phyloP scores from a whole-genome alignment of 805 yeast species.

The Candida ponderosae region DNA sequence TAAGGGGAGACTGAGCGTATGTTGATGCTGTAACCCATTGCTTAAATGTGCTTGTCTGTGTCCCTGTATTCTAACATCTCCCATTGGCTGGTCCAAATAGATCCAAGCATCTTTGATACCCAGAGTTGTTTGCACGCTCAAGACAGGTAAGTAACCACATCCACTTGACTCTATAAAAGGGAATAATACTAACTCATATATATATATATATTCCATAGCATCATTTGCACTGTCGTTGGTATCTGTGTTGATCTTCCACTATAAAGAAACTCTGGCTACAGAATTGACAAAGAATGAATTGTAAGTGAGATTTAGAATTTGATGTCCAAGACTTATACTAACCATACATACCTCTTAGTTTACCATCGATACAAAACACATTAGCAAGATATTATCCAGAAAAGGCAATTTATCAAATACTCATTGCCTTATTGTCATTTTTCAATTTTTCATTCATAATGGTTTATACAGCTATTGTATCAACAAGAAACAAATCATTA shows the following conservation, averaged over 20 bases:
- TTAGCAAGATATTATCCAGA: slow-evolving; percentile 9
- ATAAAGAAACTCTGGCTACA: slow-evolving; percentile 3
- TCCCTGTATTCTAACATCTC: no score
- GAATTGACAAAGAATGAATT: slow-evolving; percentile 10
- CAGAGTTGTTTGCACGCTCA: background rate
- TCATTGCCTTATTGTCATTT: slow-evolving; percentile 7
- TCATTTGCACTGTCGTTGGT: slow-evolving; percentile 6
- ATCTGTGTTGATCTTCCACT: slow-evolving; percentile 6
- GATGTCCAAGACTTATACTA: background rate
- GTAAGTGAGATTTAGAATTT: slow-evolving; percentile 4
- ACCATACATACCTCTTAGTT: slow-evolving; percentile 1
- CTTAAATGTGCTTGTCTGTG: no score
- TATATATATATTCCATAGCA: no score
- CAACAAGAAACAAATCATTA: background rate
- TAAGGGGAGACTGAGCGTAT: no score
- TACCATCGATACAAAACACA: slow-evolving; percentile 10
- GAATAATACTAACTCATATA: background rate
- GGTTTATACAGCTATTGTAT: background rate
- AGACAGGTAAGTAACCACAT: background rate
- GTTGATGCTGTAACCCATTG: no score
- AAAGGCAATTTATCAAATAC: slow-evolving; percentile 9
- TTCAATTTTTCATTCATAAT: slow-evolving; percentile 1
- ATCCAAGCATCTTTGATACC: background rate
- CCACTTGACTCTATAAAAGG: background rate
- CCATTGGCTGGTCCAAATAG: no score